Conservation (phyloP, 139 green algal species). For the Micractinium conductrix region DNA sequence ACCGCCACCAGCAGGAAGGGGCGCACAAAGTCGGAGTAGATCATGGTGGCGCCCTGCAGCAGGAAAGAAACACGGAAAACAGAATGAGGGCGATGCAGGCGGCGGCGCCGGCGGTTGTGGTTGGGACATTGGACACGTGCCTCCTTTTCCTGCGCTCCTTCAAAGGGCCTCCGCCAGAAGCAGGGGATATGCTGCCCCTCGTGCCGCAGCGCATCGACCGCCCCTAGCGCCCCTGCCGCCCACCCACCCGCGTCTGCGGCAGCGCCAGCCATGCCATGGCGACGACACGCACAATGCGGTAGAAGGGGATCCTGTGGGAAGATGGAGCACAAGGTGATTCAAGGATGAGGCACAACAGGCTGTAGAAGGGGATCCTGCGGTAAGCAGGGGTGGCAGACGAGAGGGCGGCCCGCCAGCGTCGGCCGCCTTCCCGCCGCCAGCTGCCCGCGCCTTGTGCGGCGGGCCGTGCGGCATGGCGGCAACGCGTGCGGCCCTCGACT, state of each 20-base stretch:
- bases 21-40: slow-evolving; percentile 33
- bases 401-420: too few species aligned
- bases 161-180: background rate
- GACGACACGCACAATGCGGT: slow-evolving; percentile 21
- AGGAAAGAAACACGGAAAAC: too few species aligned
- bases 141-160: too few species aligned
- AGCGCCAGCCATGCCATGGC: slow-evolving; percentile 37
- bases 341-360: too few species aligned
- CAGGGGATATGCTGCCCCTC: background rate
- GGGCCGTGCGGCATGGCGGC: background rate
- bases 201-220: background rate
- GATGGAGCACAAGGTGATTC: too few species aligned
- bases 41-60: slow-evolving; percentile 23
- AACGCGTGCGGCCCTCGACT: background rate
- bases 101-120: too few species aligned
- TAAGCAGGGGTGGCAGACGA: too few species aligned
- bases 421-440: too few species aligned
- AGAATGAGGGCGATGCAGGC: too few species aligned
- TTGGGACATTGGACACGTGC: too few species aligned
- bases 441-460: too few species aligned
- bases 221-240: background rate
- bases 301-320: slow-evolving; percentile 39
- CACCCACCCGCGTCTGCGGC: slow-evolving; percentile 31
- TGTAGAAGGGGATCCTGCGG: too few species aligned
- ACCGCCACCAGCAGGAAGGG: slow-evolving; percentile 30